A percentile compares a stretch with the other conserved stretches of the same genome.
phyloP scores from a whole-genome alignment of 805 yeast genomes.

The Suhomyces sp. region DNA sequence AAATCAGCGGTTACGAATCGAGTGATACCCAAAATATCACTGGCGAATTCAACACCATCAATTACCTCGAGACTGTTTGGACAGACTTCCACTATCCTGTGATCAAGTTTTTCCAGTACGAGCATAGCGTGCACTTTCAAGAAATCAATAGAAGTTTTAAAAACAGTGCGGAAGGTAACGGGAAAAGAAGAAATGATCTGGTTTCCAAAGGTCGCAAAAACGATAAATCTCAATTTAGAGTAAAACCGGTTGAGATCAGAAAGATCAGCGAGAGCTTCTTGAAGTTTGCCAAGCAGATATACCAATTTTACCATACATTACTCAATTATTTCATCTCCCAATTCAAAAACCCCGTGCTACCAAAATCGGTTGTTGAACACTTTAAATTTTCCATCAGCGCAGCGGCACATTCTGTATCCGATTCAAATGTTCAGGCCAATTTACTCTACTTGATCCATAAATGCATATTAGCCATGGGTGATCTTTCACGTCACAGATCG shows the following conservation, averaged over 20 bases:
- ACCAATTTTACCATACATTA: conserved; percentile 46
- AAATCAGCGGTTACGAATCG: conserved; percentile 17
- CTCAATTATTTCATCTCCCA: conserved; percentile 39
- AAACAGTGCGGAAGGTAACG: background rate
- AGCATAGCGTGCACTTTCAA: conserved; percentile 26
- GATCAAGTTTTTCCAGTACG: conserved; percentile 52
- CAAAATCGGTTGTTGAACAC: conserved; percentile 27
- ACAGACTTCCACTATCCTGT: conserved; percentile 61
- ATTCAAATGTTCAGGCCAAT: conserved; percentile 26
- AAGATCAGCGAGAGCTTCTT: conserved; percentile 51
- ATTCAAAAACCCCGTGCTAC: conserved; percentile 34
- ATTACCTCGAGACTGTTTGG: conserved; percentile 51
- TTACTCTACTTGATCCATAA: conserved; percentile 45
- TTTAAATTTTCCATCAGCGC: conserved; percentile 22
- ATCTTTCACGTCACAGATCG: conserved; percentile 55
- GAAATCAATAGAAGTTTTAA: conserved; percentile 14
- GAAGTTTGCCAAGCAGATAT: conserved; percentile 47
- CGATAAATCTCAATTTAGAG: conserved; percentile 13
- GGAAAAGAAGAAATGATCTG: background rate
- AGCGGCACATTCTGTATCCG: conserved; percentile 10
- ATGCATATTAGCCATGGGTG: conserved; percentile 54
- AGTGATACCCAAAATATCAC: conserved; percentile 4
- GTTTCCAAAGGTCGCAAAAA: background rate
- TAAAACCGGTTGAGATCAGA: conserved; percentile 51
- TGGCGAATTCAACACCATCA: conserved; percentile 35